Conservation (phyloP, 257 asterid species). For the Solanum verrucosum region DNA sequence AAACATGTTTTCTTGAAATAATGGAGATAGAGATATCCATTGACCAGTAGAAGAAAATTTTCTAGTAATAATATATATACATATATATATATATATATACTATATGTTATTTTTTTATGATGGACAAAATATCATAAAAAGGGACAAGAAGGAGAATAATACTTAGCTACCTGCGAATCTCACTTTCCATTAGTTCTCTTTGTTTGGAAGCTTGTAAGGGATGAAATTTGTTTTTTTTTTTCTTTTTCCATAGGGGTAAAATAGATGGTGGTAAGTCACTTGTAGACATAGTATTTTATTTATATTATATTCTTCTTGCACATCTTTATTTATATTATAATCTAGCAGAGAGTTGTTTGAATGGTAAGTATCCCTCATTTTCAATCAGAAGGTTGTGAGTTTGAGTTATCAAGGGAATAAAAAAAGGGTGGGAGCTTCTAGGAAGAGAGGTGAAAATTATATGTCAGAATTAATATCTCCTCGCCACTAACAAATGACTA, state of each 20-base stretch:
- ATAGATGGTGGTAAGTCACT: conserved; percentile 62
- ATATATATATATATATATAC: too few species aligned
- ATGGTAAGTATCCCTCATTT: not conserved
- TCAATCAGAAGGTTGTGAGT: not conserved
- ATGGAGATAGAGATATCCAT: conserved; percentile 34
- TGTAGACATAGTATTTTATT: conserved; percentile 8
- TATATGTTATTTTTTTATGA: not conserved
- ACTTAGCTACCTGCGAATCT: conserved; percentile 29
- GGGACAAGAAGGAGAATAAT: conserved; percentile 30
- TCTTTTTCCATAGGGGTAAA: conserved; percentile 21
- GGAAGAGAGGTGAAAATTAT: not conserved
- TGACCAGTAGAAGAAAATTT: conserved; percentile 13
- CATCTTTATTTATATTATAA: not conserved
- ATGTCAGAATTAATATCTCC: not conserved
- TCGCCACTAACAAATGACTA: not conserved
- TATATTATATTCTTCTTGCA: conserved; percentile 3
- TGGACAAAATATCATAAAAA: conserved; percentile 11
- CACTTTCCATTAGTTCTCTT: conserved; percentile 73
- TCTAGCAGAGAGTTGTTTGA: too few species aligned
- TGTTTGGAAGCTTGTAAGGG: conserved; percentile 67
- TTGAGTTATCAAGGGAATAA: not conserved
- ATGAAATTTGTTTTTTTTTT: conserved; percentile 16
- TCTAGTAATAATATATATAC: too few species aligned
- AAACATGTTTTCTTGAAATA: conserved; percentile 13
- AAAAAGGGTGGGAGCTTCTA: not conserved